A percentile compares a stretch with the other conserved stretches of the same genome.
phyloP scores from a whole-genome alignment of 2,329 filamentous ascomycete species.

The Chaetomium globosum region DNA sequence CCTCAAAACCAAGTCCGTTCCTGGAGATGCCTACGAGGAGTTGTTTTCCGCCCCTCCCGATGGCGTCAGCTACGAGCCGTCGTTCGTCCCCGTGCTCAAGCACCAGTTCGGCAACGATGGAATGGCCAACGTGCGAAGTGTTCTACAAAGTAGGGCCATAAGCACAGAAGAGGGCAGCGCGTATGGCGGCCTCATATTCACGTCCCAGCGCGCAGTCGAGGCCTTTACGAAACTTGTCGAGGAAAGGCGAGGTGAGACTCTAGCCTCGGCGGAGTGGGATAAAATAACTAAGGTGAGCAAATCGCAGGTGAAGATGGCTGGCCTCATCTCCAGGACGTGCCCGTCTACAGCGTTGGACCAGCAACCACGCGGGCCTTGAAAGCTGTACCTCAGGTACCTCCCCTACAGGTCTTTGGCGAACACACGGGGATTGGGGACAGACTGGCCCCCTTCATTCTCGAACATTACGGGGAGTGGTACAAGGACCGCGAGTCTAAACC shows the following conservation, averaged over 20 bases:
- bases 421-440: slow-evolving; percentile 84
- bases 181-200: slow-evolving; percentile 82
- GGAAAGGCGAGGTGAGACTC: slow-evolving; percentile 49
- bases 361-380: slow-evolving; percentile 75
- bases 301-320: slow-evolving; percentile 41
- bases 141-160: slow-evolving; percentile 53
- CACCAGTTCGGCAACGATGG: slow-evolving; percentile 67
- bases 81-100: slow-evolving; percentile 76
- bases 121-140: slow-evolving; percentile 54
- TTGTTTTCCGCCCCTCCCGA: slow-evolving; percentile 56
- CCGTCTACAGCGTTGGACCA: slow-evolving; percentile 77
- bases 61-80: slow-evolving; percentile 58
- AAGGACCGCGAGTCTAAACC: slow-evolving; percentile 51
- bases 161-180: slow-evolving; percentile 42
- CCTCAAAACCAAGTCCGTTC: slow-evolving; percentile 75
- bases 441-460: slow-evolving; percentile 75
- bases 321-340: slow-evolving; percentile 59
- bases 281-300: slow-evolving; percentile 29
- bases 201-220: slow-evolving; percentile 81
- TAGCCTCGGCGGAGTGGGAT: slow-evolving; percentile 32
- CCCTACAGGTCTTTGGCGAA: slow-evolving; percentile 70
- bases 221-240: slow-evolving; percentile 68
- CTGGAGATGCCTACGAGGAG: slow-evolving; percentile 72
- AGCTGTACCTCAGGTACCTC: slow-evolving; percentile 54
- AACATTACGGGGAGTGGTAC: slow-evolving; percentile 68